Evolutionary conservation across 1,284 basidiomycete species (phyloP).

Genomic region (Cutaneotrichosporon mucoides): DNA sequence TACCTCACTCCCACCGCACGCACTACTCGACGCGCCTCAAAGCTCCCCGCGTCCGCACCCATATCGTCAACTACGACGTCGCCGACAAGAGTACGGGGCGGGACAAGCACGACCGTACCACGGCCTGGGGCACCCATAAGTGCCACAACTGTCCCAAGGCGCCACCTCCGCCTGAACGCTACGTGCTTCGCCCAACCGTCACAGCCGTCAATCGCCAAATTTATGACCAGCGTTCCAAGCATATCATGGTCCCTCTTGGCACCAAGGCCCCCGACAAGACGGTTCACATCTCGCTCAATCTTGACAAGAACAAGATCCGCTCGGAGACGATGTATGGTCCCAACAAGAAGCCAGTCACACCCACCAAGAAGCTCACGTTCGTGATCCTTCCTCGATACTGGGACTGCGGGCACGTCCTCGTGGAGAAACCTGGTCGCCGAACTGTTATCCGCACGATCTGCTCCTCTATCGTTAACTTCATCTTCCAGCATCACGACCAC

Average conservation of each 20-base stretch:
- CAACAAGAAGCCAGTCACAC: neutral
- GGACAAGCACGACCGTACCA: neutral
- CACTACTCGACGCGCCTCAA: neutral
- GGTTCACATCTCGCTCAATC: neutral
- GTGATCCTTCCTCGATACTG: slow-evolving; percentile 5
- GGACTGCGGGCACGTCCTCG: slow-evolving; percentile 1
- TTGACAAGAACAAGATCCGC: neutral
- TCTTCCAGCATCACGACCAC: neutral
- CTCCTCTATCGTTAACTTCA: neutral
- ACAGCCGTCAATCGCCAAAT: neutral
- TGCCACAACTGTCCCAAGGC: slow-evolving; percentile 1
- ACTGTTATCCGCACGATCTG: neutral
- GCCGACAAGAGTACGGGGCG: neutral
- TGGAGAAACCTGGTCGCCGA: too few relatives aligned
- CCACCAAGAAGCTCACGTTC: neutral
- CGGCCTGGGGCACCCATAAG: neutral
- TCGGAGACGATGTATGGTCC: neutral
- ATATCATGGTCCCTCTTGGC: neutral
- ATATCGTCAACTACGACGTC: slow-evolving; percentile 2
- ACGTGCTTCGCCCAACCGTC: neutral
- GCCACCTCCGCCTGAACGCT: neutral
- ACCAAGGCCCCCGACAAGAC: neutral
- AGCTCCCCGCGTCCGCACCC: neutral
- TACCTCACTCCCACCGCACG: neutral
- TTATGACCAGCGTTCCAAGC: neutral